Base-by-base conservation (phyloP, 2,329 filamentous ascomycete species). In the Ophiostoma perfectum region DNA sequence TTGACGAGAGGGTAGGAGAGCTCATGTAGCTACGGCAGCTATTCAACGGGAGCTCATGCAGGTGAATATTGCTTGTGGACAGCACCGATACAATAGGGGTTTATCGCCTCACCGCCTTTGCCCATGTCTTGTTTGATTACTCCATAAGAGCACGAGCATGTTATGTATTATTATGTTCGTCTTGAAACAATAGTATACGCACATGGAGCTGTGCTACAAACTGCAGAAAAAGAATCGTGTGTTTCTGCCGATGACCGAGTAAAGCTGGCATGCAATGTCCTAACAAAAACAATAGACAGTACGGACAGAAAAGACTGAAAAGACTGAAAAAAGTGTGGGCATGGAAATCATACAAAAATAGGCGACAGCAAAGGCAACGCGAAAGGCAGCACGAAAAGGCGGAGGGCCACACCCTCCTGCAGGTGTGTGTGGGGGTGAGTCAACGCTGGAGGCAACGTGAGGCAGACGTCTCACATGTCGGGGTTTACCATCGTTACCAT, bases 21-120 rank as follows among this genome's bases (percentile, higher is more conserved):
- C 58, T 38, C 27, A 41, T 36, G 36, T 38, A 63, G 60, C 39
- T 63, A 39, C 55, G 36, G 55, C 55, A 60, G 55, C 55, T 38
- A 38, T 60, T 39, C 60, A 42, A 63, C 60, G 60, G 60, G 60
- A 63, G 60, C 60, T 44, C 58, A 63, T 63, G 60, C 60, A 63
- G 60, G 60, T 63, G 38, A 27, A 41, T 42, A 27, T 55, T 55
- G 49, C n/a, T 55, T 55, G 49, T 55, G 11, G 27, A 27, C 27
- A 27, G 27, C 27, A 27, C 27, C 27, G 27, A 27, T 27, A 2
- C 27, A 27, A 60, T 60, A 60, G 55, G 55, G 55, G 55, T 27
- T 38, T 42, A 27, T 27, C 27, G 27, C 27, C 27, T 63, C 60
- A 63, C 60, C 60, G 60, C 60, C 60, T 63, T 63, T 11, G 27